Conservation (phyloP, 2,329 filamentous ascomycete species). For the Colletotrichum paranaense region DNA sequence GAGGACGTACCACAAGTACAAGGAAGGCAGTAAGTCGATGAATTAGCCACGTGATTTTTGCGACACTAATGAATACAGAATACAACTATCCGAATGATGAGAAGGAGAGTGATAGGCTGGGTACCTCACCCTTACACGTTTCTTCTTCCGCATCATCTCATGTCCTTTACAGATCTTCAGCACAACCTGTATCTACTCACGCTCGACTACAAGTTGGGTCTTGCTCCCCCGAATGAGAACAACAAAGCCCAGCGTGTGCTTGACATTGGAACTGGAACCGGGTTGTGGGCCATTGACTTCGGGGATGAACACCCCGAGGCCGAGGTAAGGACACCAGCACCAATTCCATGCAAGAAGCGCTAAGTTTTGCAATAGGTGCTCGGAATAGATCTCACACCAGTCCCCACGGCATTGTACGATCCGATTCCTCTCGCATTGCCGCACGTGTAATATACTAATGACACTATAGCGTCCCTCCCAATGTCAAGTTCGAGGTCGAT, state of each 20-base stretch:
- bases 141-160: too few species aligned
- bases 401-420: constrained; percentile 42
- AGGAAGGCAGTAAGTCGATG: background rate
- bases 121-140: too few species aligned
- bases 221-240: constrained; percentile 38
- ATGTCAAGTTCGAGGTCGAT: constrained; percentile 55
- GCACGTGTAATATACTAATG: too few species aligned
- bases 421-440: too few species aligned
- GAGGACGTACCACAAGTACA: constrained; percentile 1
- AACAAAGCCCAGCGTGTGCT: constrained; percentile 36
- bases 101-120: background rate
- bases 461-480: constrained; percentile 59
- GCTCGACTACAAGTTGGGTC: constrained; percentile 43
- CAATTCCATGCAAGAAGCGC: too few species aligned
- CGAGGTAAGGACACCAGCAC: constrained; percentile 36
- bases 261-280: constrained; percentile 15
- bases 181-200: constrained; percentile 48
- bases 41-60: too few species aligned
- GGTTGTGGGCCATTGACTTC: constrained; percentile 28
- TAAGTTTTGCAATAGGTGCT: constrained; percentile 34
- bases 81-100: constrained; percentile 15
- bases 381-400: constrained; percentile 46
- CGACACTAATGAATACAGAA: background rate
- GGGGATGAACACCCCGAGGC: constrained; percentile 40
- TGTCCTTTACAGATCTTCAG: constrained; percentile 43